phyloP scores from a whole-genome alignment of 2,329 filamentous ascomycete genomes.

The Tympanopsis confertula region DNA sequence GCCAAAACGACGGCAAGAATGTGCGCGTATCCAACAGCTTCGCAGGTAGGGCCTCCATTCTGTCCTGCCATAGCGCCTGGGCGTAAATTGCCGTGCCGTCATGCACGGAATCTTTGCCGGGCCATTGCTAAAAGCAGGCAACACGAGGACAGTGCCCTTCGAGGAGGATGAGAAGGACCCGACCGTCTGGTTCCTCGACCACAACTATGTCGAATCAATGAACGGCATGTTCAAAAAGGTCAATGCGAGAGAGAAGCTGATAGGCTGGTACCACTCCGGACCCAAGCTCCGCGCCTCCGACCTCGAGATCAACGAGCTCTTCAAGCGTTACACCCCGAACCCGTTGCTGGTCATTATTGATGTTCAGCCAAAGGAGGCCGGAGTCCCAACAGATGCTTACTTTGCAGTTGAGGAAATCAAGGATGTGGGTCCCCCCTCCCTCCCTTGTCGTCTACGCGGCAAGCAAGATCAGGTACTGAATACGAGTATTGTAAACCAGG shows the following conservation, averaged over 20 bases:
- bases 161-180: slow-evolving; percentile 98
- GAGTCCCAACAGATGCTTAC: slow-evolving; percentile 95
- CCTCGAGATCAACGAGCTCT: slow-evolving; percentile 97
- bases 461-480: too few relatives aligned
- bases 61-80: slow-evolving; percentile 3
- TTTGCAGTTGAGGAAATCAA: slow-evolving; percentile 99
- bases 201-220: slow-evolving; percentile 99
- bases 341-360: slow-evolving; percentile 95
- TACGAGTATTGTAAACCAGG: slow-evolving; percentile 36
- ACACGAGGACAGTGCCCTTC: slow-evolving; percentile 62
- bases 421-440: slow-evolving; percentile 57
- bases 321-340: slow-evolving; percentile 97
- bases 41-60: slow-evolving; percentile 54
- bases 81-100: slow-evolving; percentile 2
- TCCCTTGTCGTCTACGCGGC: neutral
- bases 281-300: slow-evolving; percentile 94
- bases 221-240: slow-evolving; percentile 99
- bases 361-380: slow-evolving; percentile 94
- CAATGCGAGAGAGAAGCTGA: slow-evolving; percentile 95
- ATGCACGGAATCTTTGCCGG: too few relatives aligned
- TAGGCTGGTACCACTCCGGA: slow-evolving; percentile 98
- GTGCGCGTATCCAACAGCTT: slow-evolving; percentile 98
- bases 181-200: slow-evolving; percentile 96
- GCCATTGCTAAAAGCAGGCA: slow-evolving; percentile 3
- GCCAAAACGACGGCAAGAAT: slow-evolving; percentile 91